These are phyloP conservation scores for Aspergillus sp. DNA, from an alignment of 2,329 filamentous ascomycete species.

Conservation along the genomic window DNA sequence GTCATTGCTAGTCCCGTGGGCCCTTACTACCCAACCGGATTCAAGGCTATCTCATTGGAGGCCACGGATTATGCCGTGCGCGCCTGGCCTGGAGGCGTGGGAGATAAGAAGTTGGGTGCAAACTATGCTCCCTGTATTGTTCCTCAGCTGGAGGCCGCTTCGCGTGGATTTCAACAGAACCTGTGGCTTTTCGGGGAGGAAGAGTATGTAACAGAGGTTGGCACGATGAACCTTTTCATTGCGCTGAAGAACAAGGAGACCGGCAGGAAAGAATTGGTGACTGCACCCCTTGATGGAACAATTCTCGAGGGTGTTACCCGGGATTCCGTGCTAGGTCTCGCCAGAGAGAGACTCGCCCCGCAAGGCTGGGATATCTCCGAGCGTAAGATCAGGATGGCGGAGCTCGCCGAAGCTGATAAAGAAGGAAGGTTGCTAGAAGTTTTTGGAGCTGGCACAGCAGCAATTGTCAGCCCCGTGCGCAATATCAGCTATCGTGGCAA, in stretches of 20 bases:
- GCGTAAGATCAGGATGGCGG: constrained; percentile 88
- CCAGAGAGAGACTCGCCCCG: constrained; percentile 75
- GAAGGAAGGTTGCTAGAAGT: constrained; percentile 89
- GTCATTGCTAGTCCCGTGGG: constrained; percentile 96
- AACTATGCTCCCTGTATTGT: constrained; percentile 99
- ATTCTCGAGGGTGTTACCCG: constrained; percentile 94
- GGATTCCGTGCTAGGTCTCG: constrained; percentile 85
- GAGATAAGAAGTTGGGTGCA: constrained; percentile 96
- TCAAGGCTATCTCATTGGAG: constrained; percentile 95
- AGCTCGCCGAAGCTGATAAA: constrained; percentile 74
- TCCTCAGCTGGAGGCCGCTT: constrained; percentile 89
- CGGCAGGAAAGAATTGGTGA: constrained; percentile 87
- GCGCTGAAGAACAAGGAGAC: constrained; percentile 82
- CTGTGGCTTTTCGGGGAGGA: constrained; percentile 96
- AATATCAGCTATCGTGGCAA: constrained; percentile 86
- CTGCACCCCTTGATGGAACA: constrained; percentile 93
- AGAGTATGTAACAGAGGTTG: constrained; percentile 94
- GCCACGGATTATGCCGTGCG: constrained; percentile 95
- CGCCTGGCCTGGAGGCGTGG: constrained; percentile 95
- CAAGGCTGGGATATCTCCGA: constrained; percentile 88
- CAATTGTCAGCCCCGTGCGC: constrained; percentile 87
- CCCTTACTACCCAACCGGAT: constrained; percentile 96
- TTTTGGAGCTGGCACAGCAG: constrained; percentile 91
- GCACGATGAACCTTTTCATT: constrained; percentile 98
- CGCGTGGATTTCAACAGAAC: constrained; percentile 94